Evolutionary conservation across 169 alveolate species (phyloP), one percentile per base, ranked within the genome.

Genomic region (Eimeria nieschulzi): DNA sequence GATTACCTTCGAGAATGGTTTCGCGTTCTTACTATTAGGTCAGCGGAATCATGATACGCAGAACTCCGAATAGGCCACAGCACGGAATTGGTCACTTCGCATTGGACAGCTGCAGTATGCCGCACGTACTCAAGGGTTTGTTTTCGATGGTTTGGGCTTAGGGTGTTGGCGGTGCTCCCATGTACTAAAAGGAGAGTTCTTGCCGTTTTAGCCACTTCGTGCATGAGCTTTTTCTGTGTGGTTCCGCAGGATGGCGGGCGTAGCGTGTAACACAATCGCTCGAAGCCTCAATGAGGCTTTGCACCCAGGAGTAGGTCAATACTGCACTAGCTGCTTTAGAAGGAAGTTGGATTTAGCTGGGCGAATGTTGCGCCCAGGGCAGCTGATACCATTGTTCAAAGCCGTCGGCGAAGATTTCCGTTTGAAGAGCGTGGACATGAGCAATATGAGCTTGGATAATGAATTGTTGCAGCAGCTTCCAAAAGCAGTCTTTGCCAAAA

Each of bases 241-340:
- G 87, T 56, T 68, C 5, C 54, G 56, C 90, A 82, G 90, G 21
- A 73, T 39, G 39, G 90, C 64, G 1, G 90, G 90, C 0, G 64
- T 82, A 51, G 90, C 75, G 7, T 82, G 90, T 13, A 54, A 63
- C 53, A 82, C 78, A 26, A 61, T 82, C 63, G 90, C 64, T 46
- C 55, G 90, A 7, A 63, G 64, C 33, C 17, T 55, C 39, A 59
- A 59, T 61, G 90, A 82, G 76, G 78, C 66, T 9, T 76, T 82
- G 51, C 90, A 82, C 23, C 90, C 90, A 8, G 90, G 90, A 9
- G 90, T 82, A 54, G 90, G 90, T 68, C 90, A 82, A 63, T 82
- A 82, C 78, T 82, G 90, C 78, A 82, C 61, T 56, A 82, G 90
- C 64, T 82, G 90, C 64, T 82, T 82, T 63, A 82, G 90, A 39